Percentiles rank a stretch among this genome's conserved stretches.
These are phyloP conservation scores for Peronospora destructor DNA, from an alignment of 352 stramenopile genomes.

Conservation along the genomic window DNA sequence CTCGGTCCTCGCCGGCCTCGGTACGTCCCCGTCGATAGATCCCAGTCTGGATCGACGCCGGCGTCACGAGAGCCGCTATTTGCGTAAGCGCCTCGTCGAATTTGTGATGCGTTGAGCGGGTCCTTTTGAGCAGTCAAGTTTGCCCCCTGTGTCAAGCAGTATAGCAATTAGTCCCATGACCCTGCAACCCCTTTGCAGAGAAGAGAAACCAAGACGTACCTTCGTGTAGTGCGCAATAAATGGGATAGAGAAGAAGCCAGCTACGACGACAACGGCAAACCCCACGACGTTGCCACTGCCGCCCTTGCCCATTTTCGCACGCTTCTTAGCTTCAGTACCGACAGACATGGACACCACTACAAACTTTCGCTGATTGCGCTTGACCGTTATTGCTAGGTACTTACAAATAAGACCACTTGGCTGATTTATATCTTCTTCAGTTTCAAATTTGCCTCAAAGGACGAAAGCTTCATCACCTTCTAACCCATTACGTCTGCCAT, in stretches of 20 bases:
- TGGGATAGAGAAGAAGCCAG: slow-evolving; percentile 69
- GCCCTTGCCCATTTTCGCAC: slow-evolving; percentile 23
- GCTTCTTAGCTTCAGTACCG: slow-evolving; percentile 17
- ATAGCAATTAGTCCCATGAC: slow-evolving; percentile 1
- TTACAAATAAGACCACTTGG: too few relatives aligned
- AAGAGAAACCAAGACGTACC: slow-evolving; percentile 19
- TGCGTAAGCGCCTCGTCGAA: slow-evolving; percentile 72
- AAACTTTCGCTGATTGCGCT: background rate
- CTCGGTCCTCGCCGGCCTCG: slow-evolving; percentile 1
- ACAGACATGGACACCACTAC: slow-evolving; percentile 2
- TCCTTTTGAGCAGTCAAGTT: slow-evolving; percentile 58
- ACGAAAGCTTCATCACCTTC: slow-evolving; percentile 1
- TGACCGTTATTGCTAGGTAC: too few relatives aligned
- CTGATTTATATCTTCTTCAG: slow-evolving; percentile 4
- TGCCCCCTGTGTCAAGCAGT: slow-evolving; percentile 29
- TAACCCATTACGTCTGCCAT: slow-evolving; percentile 5
- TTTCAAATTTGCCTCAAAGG: slow-evolving; percentile 6
- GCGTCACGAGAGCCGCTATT: slow-evolving; percentile 37
- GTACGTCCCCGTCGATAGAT: too few relatives aligned
- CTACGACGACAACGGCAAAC: slow-evolving; percentile 40
- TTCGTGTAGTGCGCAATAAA: slow-evolving; percentile 66
- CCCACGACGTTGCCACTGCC: slow-evolving; percentile 38
- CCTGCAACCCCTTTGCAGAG: background rate
- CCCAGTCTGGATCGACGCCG: too few relatives aligned
- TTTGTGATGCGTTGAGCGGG: slow-evolving; percentile 59